phyloP scores from a whole-genome alignment of 257 asterid genomes.

The Verbascum thapsus region DNA sequence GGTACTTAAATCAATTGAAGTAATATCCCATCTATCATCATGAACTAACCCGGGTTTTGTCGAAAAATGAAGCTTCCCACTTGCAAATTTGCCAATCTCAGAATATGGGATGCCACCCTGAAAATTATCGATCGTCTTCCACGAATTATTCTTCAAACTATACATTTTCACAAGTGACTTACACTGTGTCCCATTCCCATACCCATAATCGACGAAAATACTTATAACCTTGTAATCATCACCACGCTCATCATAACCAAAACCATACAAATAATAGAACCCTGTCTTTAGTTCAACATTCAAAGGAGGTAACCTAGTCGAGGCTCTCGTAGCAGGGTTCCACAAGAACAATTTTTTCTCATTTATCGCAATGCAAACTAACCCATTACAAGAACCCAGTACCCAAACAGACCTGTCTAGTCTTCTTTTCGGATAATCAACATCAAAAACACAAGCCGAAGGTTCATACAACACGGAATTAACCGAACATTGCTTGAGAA shows the following conservation, averaged over 20 bases:
- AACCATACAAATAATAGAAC: neutral
- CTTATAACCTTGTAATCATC: constrained; percentile 16
- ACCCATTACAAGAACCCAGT: neutral
- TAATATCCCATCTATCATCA: constrained; percentile 32
- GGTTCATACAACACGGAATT: constrained; percentile 33
- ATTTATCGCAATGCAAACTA: constrained; percentile 14
- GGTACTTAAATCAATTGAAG: constrained; percentile 42
- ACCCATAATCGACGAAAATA: constrained; percentile 27
- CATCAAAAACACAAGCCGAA: neutral
- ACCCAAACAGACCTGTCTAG: constrained; percentile 31
- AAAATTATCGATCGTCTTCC: constrained; percentile 27
- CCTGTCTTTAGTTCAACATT: neutral
- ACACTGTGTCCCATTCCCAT: neutral
- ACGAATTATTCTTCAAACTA: neutral
- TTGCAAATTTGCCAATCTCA: constrained; percentile 38
- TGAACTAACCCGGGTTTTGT: constrained; percentile 13
- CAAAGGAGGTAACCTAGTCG: neutral
- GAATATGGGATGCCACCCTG: constrained; percentile 34
- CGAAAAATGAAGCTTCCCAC: constrained; percentile 53
- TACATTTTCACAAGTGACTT: neutral
- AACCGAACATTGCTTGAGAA: constrained; percentile 37
- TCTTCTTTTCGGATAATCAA: constrained; percentile 36
- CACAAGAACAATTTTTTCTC: neutral
- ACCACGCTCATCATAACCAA: neutral
- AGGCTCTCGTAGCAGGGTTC: neutral